These are phyloP conservation scores for Mycosphaerelloides madeirae DNA, from an alignment of 2,329 filamentous ascomycete genomes.

Conservation along the genomic window DNA sequence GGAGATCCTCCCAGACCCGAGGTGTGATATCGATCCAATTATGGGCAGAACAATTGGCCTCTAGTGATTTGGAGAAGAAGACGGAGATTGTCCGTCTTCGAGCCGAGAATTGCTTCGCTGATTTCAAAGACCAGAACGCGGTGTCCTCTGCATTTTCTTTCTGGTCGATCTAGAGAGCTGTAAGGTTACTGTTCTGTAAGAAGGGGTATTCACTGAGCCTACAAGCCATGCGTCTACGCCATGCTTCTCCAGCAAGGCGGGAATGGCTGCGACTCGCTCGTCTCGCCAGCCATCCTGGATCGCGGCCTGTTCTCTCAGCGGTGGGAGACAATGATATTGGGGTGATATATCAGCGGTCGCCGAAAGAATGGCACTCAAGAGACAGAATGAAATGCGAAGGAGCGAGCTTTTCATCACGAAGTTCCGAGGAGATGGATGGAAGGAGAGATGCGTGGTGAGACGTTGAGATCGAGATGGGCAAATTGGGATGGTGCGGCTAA, in stretches of 20 bases:
- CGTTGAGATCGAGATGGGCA: too few relatives aligned
- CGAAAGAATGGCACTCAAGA: too few relatives aligned
- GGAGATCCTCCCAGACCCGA: slow-evolving; percentile 9
- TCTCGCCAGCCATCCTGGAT: slow-evolving; percentile 18
- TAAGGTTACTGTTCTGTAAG: neutral
- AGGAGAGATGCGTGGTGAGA: too few relatives aligned
- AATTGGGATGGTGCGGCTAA: too few relatives aligned
- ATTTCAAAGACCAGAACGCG: slow-evolving; percentile 21
- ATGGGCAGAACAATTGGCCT: slow-evolving; percentile 5
- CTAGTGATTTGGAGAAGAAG: slow-evolving; percentile 10
- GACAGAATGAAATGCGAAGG: too few relatives aligned
- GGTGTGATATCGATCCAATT: slow-evolving; percentile 20
- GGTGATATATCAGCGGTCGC: neutral
- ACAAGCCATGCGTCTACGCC: slow-evolving; percentile 22
- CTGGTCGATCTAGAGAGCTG: slow-evolving; percentile 11
- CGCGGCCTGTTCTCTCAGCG: slow-evolving; percentile 16
- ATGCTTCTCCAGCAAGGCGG: slow-evolving; percentile 13
- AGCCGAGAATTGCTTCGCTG: slow-evolving; percentile 19
- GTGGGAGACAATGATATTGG: slow-evolving; percentile 8
- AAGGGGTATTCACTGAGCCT: neutral
- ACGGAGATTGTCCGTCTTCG: slow-evolving; percentile 16
- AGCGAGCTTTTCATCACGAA: too few relatives aligned
- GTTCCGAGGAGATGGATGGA: too few relatives aligned
- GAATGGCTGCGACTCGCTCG: slow-evolving; percentile 15
- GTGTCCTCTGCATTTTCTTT: slow-evolving; percentile 22